Base-by-base conservation (phyloP, 2,329 filamentous ascomycete species). In the Akanthomyces dipterigenus region DNA sequence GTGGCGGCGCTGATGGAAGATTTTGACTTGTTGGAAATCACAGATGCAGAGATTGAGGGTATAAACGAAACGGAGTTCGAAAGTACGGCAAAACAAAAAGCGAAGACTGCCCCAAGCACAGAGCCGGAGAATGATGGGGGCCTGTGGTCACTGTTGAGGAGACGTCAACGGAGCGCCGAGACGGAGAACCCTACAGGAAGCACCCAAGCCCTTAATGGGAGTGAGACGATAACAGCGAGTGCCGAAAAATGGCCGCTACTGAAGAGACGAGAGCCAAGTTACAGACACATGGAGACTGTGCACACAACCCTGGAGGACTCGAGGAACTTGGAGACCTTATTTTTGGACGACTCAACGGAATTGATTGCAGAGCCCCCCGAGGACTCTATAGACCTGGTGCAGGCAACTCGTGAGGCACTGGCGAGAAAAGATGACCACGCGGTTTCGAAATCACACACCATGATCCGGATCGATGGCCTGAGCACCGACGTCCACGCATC, bases 401-500 rank as follows among this genome's bases (percentile, higher is more conserved):
- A 22, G 2, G 55, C 55, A 3, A 49, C 43, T 2, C 22, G 14
- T 3, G 9, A 24, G 14, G 31, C 34, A 1, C 55, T 58, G 6
- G 55, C 43, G 3, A 40, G 24, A 3, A 58, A 48, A 11, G 38
- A 38, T 1, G 24, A 38, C 18, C 16, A 22, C 2, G 16, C 22
- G 1, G n/a, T 36, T 1, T n/a, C 46, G 8, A 60, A 36, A 24
- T 46, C 46, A 16, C 46, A 53, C 22, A 40, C 65, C 63, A 77
- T 80, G 67, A 77, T 93, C 45, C 77, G 87, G 46, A 73, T 92
- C 42, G 77, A 77, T 22, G 81, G 83, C 43, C 80, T 84, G 7
- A 84, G 82, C 67, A 80, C 79, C 61, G 80, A 82, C 22, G 78
- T 93, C 48, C 77, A 78, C 22, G 82, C 87, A 66, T 82, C 81